phyloP scores from a whole-genome alignment of 2,329 filamentous ascomycete species.

The Elsinoe australis region DNA sequence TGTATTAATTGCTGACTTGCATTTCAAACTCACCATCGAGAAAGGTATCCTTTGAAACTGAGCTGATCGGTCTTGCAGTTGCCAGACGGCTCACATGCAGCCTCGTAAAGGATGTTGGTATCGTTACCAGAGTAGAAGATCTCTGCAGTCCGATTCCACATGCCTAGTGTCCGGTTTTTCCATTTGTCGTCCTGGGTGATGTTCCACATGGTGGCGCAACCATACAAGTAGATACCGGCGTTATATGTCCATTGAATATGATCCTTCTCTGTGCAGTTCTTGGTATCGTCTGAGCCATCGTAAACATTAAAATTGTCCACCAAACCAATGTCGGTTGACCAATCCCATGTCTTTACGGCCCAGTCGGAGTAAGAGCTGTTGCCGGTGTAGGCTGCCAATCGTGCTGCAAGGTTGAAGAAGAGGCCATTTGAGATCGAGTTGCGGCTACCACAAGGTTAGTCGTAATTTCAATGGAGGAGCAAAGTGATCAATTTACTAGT shows the following conservation, averaged over 20 bases:
- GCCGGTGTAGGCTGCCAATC: constrained; percentile 68
- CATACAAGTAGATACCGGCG: constrained; percentile 54
- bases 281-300: constrained; percentile 47
- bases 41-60: constrained; percentile 63
- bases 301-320: constrained; percentile 51
- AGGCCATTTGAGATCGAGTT: constrained; percentile 53
- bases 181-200: constrained; percentile 19
- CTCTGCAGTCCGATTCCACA: constrained; percentile 21
- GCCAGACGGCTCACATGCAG: constrained; percentile 53
- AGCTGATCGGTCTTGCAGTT: constrained; percentile 65
- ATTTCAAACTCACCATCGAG: too few relatives aligned
- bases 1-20: too few relatives aligned
- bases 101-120: constrained; percentile 55
- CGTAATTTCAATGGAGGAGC: too few relatives aligned
- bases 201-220: constrained; percentile 43
- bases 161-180: constrained; percentile 21
- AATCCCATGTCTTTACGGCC: constrained; percentile 62
- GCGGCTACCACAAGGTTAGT: too few relatives aligned
- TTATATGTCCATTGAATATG: constrained; percentile 58
- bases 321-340: constrained; percentile 51
- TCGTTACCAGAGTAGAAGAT: constrained; percentile 47
- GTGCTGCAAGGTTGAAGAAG: constrained; percentile 53
- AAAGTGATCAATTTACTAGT: too few relatives aligned
- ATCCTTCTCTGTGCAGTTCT: constrained; percentile 46
- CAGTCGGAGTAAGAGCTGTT: constrained; percentile 72